phyloP scores from a whole-genome alignment of 2,329 filamentous ascomycete species.

The Penicillium hordei region DNA sequence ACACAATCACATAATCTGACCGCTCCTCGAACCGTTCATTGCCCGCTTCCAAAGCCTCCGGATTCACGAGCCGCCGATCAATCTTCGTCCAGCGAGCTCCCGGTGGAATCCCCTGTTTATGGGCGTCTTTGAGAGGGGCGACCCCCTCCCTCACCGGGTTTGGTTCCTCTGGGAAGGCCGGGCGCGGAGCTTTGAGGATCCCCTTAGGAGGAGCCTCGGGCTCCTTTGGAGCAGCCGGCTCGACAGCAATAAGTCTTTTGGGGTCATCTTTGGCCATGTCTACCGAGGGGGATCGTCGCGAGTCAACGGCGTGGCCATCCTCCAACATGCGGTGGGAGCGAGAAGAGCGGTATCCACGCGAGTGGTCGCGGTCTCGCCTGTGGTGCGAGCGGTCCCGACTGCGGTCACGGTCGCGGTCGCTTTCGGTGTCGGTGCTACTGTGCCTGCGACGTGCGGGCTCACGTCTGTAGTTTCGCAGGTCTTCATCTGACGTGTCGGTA shows the following conservation, averaged over 20 bases:
- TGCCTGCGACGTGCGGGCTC: slow-evolving; percentile 28
- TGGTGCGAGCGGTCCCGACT: slow-evolving; percentile 14
- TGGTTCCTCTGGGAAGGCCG: slow-evolving; percentile 81
- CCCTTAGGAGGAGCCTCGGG: slow-evolving; percentile 69
- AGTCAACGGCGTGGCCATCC: slow-evolving; percentile 17
- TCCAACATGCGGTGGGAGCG: slow-evolving; percentile 26
- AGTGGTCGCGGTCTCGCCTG: slow-evolving; percentile 19
- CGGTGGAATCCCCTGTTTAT: slow-evolving; percentile 68
- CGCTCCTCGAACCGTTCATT: slow-evolving; percentile 89
- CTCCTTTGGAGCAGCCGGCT: slow-evolving; percentile 46
- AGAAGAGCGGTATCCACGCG: slow-evolving; percentile 24
- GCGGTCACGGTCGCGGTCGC: slow-evolving; percentile 23
- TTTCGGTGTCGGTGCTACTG: slow-evolving; percentile 29
- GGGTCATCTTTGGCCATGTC: slow-evolving; percentile 23
- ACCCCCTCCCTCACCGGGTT: slow-evolving; percentile 85
- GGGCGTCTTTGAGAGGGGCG: slow-evolving; percentile 86
- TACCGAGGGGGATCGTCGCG: slow-evolving; percentile 18
- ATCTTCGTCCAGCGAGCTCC: slow-evolving; percentile 94
- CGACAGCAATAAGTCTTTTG: slow-evolving; percentile 30
- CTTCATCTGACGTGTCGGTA: slow-evolving; percentile 34
- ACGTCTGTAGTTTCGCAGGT: slow-evolving; percentile 32
- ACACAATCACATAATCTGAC: slow-evolving; percentile 90
- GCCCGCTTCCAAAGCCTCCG: slow-evolving; percentile 79
- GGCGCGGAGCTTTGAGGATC: slow-evolving; percentile 79
- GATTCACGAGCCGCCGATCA: slow-evolving; percentile 82